phyloP scores from a whole-genome alignment of 352 stramenopile genomes.

The Phytophthora quininea region DNA sequence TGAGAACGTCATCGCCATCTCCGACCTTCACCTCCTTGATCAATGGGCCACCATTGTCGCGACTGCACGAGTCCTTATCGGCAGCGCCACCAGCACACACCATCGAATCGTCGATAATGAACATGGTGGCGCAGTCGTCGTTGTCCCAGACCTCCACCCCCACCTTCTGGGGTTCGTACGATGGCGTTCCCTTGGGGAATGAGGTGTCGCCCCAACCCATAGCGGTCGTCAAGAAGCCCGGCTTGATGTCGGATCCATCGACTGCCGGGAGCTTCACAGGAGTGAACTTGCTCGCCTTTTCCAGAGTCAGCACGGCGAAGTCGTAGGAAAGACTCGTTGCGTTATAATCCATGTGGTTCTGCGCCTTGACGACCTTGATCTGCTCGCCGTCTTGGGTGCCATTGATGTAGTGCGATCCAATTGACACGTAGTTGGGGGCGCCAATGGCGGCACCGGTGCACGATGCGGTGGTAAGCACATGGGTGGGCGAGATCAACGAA shows the following conservation, averaged over 20 bases:
- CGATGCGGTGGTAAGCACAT: slow-evolving; percentile 40
- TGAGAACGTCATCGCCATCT: slow-evolving; percentile 27
- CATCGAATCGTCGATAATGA: slow-evolving; percentile 37
- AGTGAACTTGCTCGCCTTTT: slow-evolving; percentile 27
- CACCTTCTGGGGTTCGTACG: slow-evolving; percentile 38
- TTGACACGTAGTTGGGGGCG: slow-evolving; percentile 31
- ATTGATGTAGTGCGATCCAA: slow-evolving; percentile 47
- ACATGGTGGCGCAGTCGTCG: slow-evolving; percentile 29
- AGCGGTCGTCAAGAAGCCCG: slow-evolving; percentile 27
- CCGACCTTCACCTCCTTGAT: slow-evolving; percentile 19
- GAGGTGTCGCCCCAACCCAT: slow-evolving; percentile 38
- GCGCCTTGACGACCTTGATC: slow-evolving; percentile 31
- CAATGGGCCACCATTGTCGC: slow-evolving; percentile 53
- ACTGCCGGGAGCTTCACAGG: slow-evolving; percentile 35
- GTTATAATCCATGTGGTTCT: slow-evolving; percentile 39
- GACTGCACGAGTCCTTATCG: slow-evolving; percentile 44
- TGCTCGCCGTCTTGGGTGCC: slow-evolving; percentile 33
- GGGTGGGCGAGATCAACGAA: neutral
- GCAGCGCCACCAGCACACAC: slow-evolving; percentile 46
- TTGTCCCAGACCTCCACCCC: slow-evolving; percentile 41
- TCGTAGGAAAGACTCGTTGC: slow-evolving; percentile 26
- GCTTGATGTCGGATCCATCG: slow-evolving; percentile 29
- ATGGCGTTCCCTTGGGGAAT: slow-evolving; percentile 20
- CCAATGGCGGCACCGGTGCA: slow-evolving; percentile 37
- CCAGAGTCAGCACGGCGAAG: slow-evolving; percentile 48